These are phyloP conservation scores for Verticillium nubilum DNA, from an alignment of 2,329 filamentous ascomycete genomes.

Conservation along the genomic window DNA sequence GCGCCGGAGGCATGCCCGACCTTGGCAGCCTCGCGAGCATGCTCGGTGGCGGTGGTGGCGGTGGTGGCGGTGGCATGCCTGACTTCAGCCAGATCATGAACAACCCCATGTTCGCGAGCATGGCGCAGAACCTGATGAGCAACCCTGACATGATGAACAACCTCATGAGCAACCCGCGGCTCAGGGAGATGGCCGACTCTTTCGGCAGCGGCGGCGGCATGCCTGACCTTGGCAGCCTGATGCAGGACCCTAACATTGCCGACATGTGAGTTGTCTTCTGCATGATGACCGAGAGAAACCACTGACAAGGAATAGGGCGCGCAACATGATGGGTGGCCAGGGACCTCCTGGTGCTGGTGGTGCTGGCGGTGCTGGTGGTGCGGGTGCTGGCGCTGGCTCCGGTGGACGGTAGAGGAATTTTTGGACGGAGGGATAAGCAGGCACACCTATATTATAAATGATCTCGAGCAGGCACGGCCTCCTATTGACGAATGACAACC, in stretches of 20 bases:
- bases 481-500: not conserved
- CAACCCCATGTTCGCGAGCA: constrained; percentile 97
- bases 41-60: constrained; percentile 58
- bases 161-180: constrained; percentile 87
- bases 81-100: constrained; percentile 84
- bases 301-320: constrained; percentile 27
- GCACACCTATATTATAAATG: not conserved
- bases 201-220: constrained; percentile 75
- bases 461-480: not conserved
- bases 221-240: constrained; percentile 79
- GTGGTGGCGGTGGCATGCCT: constrained; percentile 74
- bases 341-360: constrained; percentile 16
- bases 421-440: not conserved
- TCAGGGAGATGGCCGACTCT: constrained; percentile 80
- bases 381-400: constrained; percentile 17
- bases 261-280: constrained; percentile 72
- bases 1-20: constrained; percentile 63
- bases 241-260: constrained; percentile 88
- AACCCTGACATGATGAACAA: constrained; percentile 91
- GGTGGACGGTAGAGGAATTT: constrained; percentile 2
- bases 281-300: too few species aligned
- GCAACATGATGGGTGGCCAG: constrained; percentile 40
- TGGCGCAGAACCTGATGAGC: constrained; percentile 96
- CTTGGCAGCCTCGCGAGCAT: constrained; percentile 66
- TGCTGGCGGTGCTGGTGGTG: constrained; percentile 19